Evolutionary conservation across 2,329 filamentous ascomycete genomes (phyloP), one percentile per base, ranked within the genome.

Genomic region (Curvularia sp.): DNA sequence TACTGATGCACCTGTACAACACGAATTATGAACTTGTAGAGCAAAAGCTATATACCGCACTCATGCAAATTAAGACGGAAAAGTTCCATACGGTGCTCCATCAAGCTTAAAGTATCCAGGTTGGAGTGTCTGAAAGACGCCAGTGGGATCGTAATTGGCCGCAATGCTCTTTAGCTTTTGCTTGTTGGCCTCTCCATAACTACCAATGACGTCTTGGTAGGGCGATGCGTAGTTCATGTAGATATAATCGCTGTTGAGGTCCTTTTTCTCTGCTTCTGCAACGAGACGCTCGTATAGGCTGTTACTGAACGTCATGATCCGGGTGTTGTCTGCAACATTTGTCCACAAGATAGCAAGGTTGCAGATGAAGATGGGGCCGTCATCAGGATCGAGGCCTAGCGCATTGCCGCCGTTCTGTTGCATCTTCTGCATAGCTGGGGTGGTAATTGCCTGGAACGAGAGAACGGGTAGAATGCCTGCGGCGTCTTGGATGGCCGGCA

Each of bases 141-240:
- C 59, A 10, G 57, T 57, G 3, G 65, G 68, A 41, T 70, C 67
- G 10, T 64, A 66, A 38, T 57, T 46, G 24, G 38, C 49, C 18
- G 65, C 57, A 39, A 71, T 58, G 9, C 47, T 39, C 49, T 62
- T 59, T 49, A 69, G 38, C 28, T 59, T 69, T 50, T 67, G 54
- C 56, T 73, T 62, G 51, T 78, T 82, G 5, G 57, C 64, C 18
- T 62, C 43, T 0, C 81, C 81, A 60, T 83, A 83, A 33, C 76
- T 75, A 4, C 63, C 58, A 39, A 82, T 65, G 4, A 79, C 75
- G 60, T 79, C 75, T 63, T 83, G 79, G 55, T 74, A 78, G 57
- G 73, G 69, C 44, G 73, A 77, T 10, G 79, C 81, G 58, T 83
- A 83, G 62, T 82, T 83, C 76, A 82, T 78, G 63, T 82, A 83